These are phyloP conservation scores for Phytophthora hybrid DNA, from an alignment of 352 stramenopile genomes.

Conservation along the genomic window DNA sequence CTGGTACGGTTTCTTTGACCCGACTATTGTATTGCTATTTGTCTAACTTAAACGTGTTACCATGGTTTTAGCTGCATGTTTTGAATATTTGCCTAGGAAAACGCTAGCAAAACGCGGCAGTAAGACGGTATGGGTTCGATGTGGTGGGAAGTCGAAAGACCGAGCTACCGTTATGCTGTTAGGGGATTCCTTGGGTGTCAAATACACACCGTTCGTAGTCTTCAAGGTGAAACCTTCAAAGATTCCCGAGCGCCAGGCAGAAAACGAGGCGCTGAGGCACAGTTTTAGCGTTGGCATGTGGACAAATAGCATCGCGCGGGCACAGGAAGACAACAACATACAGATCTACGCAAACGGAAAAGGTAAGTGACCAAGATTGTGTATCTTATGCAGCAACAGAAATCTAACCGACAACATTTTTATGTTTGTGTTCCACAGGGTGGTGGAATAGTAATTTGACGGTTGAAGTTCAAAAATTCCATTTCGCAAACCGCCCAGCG, in stretches of 20 bases:
- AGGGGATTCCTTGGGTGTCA: background rate
- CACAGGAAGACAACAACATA: background rate
- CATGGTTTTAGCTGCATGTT: slow-evolving; percentile 3
- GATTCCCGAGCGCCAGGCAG: background rate
- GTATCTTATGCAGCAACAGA: background rate
- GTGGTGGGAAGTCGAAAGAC: slow-evolving; percentile 14
- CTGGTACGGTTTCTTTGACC: slow-evolving; percentile 2
- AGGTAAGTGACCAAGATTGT: background rate
- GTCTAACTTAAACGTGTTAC: background rate
- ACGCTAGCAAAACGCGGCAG: slow-evolving; percentile 4
- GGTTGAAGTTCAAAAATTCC: background rate
- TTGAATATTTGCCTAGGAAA: slow-evolving; percentile 9
- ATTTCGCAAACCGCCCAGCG: background rate
- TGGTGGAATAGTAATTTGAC: background rate
- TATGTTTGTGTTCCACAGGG: background rate
- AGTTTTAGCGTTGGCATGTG: background rate
- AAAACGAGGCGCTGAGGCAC: background rate
- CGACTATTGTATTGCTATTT: background rate
- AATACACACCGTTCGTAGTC: slow-evolving; percentile 6
- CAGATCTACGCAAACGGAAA: slow-evolving; percentile 4
- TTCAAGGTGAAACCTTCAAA: background rate
- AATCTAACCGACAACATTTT: background rate
- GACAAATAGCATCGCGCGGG: background rate
- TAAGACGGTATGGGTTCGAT: slow-evolving; percentile 14
- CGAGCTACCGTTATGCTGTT: slow-evolving; percentile 2